A percentile compares a stretch with the other conserved stretches of the same genome.
phyloP scores from a whole-genome alignment of 1,284 basidiomycete genomes.

The Tetrapyrgos nigripes region DNA sequence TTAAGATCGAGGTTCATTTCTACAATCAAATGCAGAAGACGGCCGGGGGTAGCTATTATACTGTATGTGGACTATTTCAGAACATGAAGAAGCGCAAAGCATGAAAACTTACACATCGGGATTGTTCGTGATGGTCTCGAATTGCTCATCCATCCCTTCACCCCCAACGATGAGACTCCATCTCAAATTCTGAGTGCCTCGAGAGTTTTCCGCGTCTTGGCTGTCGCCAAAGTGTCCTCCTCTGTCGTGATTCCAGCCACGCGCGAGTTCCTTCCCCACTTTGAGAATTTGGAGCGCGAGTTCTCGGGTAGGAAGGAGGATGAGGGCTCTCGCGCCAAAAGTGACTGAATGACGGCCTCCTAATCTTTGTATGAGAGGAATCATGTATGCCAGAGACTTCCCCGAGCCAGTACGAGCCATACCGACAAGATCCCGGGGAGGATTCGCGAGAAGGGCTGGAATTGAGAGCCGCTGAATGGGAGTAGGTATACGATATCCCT shows the following conservation, averaged over 20 bases:
- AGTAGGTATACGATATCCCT: constrained; percentile 95
- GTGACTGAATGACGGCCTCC: constrained; percentile 81
- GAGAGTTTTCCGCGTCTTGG: constrained; percentile 57
- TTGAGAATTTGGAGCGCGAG: constrained; percentile 93
- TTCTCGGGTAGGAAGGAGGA: constrained; percentile 93
- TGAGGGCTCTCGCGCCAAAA: constrained; percentile 89
- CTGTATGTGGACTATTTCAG: constrained; percentile 48
- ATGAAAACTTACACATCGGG: constrained; percentile 83
- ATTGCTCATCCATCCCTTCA: constrained; percentile 96
- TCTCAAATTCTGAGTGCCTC: constrained; percentile 73
- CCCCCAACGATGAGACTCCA: constrained; percentile 98
- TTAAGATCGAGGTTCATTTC: constrained; percentile 97
- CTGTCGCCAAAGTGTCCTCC: constrained; percentile 71
- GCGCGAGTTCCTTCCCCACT: constrained; percentile 92
- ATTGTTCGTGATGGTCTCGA: constrained; percentile 93
- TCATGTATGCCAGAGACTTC: constrained; percentile 96
- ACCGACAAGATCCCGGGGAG: constrained; percentile 94
- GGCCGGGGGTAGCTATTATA: constrained; percentile 97
- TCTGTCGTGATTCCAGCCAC: constrained; percentile 73
- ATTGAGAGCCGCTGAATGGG: constrained; percentile 95
- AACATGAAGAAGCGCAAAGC: constrained; percentile 12
- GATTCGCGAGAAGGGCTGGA: constrained; percentile 83
- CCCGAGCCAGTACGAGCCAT: constrained; percentile 99
- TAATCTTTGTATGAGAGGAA: constrained; percentile 90
- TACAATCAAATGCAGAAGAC: constrained; percentile 92